Base-by-base conservation (phyloP, 257 asterid species). In the Plantago ovata region DNA sequence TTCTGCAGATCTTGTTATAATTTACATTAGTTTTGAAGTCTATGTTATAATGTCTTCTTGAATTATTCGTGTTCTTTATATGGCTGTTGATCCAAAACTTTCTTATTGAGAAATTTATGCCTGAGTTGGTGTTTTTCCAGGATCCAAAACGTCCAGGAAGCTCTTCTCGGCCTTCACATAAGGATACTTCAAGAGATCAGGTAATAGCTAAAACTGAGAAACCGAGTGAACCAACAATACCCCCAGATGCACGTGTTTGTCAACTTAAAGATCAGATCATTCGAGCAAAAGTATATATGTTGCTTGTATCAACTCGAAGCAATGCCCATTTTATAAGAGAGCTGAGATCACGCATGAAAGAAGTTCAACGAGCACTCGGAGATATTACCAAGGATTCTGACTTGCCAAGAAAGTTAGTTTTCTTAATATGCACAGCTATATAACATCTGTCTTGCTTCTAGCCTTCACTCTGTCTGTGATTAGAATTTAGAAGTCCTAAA, bases 251-350 rank as follows among this genome's bases (percentile, higher is more conserved):
- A 45, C 85, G 69, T 43, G 72, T 79, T 53, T 75, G 69, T 53
- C 78, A 77, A 58, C 69, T 82, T 45, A 79, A 69, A 68, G 90
- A 82, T 54, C 84, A 76, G 65, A 81, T 82, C 62, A 72, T 82
- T 56, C 82, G 67, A 65, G 82, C 66, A 58, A 79, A 49, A 51
- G 72, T 80, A 32, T 82, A 66, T 69, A 81, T 82, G 45, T 71
- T 83, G 43, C 81, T 82, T 57, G 47, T 72, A 7, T 70, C 80
- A 0, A 68, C 77, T 49, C 74, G 82, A 58, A 79, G 65, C 64
- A 74, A 77, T 63, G 72, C 82, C 32, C 83, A 77, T 52, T 79
- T 74, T 57, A 62, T 82, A 51, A 77, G 72, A 75, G 90, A 82
- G 69, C 72, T 82, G 14, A 70, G 79, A 15, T 56, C 74, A 64